Conservation (phyloP, 2,329 filamentous ascomycete genomes). For the Tolypocladium album region DNA sequence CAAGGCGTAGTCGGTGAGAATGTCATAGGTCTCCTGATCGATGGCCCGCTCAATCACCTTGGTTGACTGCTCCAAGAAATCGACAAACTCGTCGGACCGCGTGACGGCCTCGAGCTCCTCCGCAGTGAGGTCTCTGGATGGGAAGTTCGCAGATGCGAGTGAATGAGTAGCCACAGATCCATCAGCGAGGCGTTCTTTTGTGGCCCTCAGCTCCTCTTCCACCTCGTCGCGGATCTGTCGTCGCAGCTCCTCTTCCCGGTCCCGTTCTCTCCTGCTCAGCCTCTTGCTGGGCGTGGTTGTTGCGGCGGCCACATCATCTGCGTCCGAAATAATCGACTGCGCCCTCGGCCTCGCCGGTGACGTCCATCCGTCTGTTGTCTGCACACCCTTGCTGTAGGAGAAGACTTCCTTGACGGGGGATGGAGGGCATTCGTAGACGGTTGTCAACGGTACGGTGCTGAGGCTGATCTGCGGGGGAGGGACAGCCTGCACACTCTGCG, state of each 20-base stretch:
- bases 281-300: constrained; percentile 58
- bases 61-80: constrained; percentile 89
- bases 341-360: constrained; percentile 36
- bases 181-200: constrained; percentile 49
- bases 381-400: constrained; percentile 94
- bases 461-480: constrained; percentile 53
- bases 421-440: constrained; percentile 71
- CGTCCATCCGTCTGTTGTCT: constrained; percentile 71
- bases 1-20: constrained; percentile 86
- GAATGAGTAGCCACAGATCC: constrained; percentile 15
- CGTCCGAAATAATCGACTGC: constrained; percentile 40
- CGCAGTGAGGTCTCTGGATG: constrained; percentile 64
- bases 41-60: constrained; percentile 95
- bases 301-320: constrained; percentile 44
- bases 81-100: constrained; percentile 83
- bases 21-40: constrained; percentile 85
- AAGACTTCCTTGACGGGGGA: constrained; percentile 73
- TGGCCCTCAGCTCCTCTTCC: constrained; percentile 77
- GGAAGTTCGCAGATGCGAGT: constrained; percentile 46
- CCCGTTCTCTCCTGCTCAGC: constrained; percentile 66
- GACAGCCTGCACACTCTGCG: constrained; percentile 28
- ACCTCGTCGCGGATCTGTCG: constrained; percentile 79
- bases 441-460: constrained; percentile 61
- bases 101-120: constrained; percentile 89
- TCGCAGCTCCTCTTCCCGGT: constrained; percentile 81